A percentile compares a stretch with the other conserved stretches of the same genome.
Conservation (phyloP, 257 asterid genomes). For the Voacanga thouarsii region DNA sequence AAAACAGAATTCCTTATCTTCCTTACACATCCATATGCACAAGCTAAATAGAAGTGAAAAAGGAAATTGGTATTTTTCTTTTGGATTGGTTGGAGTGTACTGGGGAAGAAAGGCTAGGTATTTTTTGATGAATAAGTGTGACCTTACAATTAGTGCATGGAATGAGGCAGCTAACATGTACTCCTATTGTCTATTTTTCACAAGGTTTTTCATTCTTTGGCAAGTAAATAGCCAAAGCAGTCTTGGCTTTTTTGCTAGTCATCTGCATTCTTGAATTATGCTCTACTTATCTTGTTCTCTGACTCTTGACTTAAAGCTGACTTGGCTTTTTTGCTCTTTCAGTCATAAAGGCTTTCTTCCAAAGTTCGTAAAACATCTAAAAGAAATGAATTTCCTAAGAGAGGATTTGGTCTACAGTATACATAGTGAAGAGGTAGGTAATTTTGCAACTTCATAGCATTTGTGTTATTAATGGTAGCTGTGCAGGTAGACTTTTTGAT, state of each 20-base stretch:
- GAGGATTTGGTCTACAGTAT: constrained; percentile 76
- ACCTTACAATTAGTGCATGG: neutral
- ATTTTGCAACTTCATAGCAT: neutral
- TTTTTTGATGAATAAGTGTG: neutral
- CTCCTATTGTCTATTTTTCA: neutral
- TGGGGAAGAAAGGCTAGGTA: neutral
- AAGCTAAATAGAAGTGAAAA: neutral
- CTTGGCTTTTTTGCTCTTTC: constrained; percentile 20
- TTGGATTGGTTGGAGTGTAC: neutral
- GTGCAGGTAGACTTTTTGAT: neutral
- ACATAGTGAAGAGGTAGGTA: constrained; percentile 87
- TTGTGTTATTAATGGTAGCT: neutral
- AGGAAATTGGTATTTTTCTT: neutral
- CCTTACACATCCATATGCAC: neutral
- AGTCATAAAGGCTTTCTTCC: constrained; percentile 92
- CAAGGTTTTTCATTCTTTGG: neutral
- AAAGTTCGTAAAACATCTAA: constrained; percentile 58
- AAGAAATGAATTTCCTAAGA: constrained; percentile 71
- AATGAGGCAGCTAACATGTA: neutral
- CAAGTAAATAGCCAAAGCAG: neutral
- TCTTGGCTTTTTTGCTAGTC: neutral
- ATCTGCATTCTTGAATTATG: neutral
- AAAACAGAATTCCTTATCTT: neutral
- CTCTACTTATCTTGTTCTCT: neutral
- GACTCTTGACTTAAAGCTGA: neutral